Base-by-base conservation (phyloP, 2,329 filamentous ascomycete species). In the Pseudogymnoascus sp. region DNA sequence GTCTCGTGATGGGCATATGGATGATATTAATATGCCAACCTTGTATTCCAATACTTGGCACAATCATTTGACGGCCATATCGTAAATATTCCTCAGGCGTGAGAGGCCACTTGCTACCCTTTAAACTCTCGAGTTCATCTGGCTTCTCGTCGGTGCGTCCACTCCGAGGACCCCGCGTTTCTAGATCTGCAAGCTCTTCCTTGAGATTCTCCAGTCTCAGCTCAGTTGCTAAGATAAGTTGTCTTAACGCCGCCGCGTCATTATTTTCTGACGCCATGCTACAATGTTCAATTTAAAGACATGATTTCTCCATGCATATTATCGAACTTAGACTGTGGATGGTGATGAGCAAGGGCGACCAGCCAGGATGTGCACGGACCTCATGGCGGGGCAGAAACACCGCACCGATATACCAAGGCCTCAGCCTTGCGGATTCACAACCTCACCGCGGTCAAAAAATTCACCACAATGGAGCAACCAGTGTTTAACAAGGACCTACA, bases 1-100 rank as follows among this genome's bases (percentile, higher is more conserved):
- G 60, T 36, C 14, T 43, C 20, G 59, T 35, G 14, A 18, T 20
- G n/a, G 36, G 35, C 6, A 38, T 18, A 11, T 12, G n/a, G 20
- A 59, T 36, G 37, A 25, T 11, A 20, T 28, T 9, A 60, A 15
- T 39, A 37, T 22, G 65, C 73, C 64, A 57, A 89, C 89, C 90
- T 72, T 85, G 78, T 1, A 96, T 77, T 0, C 92, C 91, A 63
- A 97, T 79, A 62, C 88, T 83, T 0, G 91, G 88, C 63, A 97
- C 84, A 65, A 97, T 92, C 77, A 97, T 86, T 75, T 97, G 93
- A 38, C 93, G 81, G 6, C 90, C 91, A 76, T 97, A 97, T 64
- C 92, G 82, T 65, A 84, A 84, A 72, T 96, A 96, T 68, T 97
- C 91, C 4, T 88, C 82, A 14, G 79, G 75, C 3, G 76, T 73